Percentiles rank a stretch among this genome's conserved stretches.
Evolutionary conservation across 495 filamentous ascomycete species (phyloP).

Genomic region (Cercophora newfieldiana): DNA sequence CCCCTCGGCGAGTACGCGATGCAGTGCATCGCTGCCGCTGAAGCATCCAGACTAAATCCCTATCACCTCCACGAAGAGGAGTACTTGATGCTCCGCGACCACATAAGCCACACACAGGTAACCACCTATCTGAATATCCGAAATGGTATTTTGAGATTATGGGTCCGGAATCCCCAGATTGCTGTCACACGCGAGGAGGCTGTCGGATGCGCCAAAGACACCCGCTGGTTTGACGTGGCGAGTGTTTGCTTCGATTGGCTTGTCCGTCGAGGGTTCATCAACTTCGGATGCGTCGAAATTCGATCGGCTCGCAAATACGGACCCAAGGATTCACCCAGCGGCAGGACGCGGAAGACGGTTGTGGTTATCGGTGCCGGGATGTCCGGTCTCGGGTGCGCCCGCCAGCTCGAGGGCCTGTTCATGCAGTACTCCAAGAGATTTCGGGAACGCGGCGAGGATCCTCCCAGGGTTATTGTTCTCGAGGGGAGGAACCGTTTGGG

Average conservation of each 20-base stretch:
- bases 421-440: slow-evolving; percentile 70
- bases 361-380: slow-evolving; percentile 94
- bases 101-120: slow-evolving; percentile 85
- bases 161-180: slow-evolving; percentile 87
- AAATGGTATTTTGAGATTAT: slow-evolving; percentile 90
- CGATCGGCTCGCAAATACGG: slow-evolving; percentile 33
- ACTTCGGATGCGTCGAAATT: slow-evolving; percentile 83
- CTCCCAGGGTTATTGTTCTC: slow-evolving; percentile 75
- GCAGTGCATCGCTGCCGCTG: slow-evolving; percentile 84
- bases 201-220: slow-evolving; percentile 85
- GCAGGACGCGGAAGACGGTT: slow-evolving; percentile 62
- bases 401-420: slow-evolving; percentile 84
- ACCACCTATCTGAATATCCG: slow-evolving; percentile 96
- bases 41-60: slow-evolving; percentile 85
- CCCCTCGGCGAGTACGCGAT: slow-evolving; percentile 74
- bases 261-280: slow-evolving; percentile 88
- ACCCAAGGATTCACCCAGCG: slow-evolving; percentile 28
- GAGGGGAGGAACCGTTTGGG: slow-evolving; percentile 87
- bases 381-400: slow-evolving; percentile 86
- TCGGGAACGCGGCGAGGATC: slow-evolving; percentile 58
- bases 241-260: slow-evolving; percentile 92
- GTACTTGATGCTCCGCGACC: slow-evolving; percentile 72
- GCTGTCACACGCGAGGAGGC: slow-evolving; percentile 86
- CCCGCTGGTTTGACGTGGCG: slow-evolving; percentile 87
- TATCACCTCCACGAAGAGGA: slow-evolving; percentile 86